These are phyloP conservation scores for Pterulicium gracile DNA, from an alignment of 1,284 basidiomycete genomes.

Conservation along the genomic window DNA sequence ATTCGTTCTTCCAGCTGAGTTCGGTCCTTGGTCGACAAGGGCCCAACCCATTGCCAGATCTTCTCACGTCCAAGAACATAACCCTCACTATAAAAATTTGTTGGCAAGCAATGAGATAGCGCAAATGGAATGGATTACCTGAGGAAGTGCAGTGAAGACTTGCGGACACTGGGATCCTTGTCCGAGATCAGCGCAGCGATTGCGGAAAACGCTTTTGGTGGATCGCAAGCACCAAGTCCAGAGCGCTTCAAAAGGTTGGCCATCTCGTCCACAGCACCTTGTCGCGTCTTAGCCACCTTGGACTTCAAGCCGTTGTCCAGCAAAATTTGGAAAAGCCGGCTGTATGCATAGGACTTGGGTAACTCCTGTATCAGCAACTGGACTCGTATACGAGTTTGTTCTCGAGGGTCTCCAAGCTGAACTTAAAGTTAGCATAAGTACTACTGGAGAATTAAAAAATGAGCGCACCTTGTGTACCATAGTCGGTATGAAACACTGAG, in stretches of 20 bases:
- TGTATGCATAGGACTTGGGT: conserved; percentile 80
- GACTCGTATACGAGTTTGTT: conserved; percentile 61
- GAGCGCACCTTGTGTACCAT: conserved; percentile 76
- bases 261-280: conserved; percentile 79
- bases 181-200: conserved; percentile 81
- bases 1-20: conserved; percentile 87
- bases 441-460: conserved; percentile 1
- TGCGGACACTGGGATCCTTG: conserved; percentile 79
- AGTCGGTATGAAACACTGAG: conserved; percentile 82
- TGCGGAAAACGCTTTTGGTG: conserved; percentile 67
- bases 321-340: conserved; percentile 79
- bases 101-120: conserved; percentile 8
- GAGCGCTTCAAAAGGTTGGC: conserved; percentile 71
- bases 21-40: conserved; percentile 76
- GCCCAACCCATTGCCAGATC: conserved; percentile 73
- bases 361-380: conserved; percentile 64
- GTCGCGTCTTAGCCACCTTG: conserved; percentile 85
- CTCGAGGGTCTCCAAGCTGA: conserved; percentile 74
- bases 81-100: conserved; percentile 45
- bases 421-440: conserved; percentile 8
- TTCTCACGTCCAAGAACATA: conserved; percentile 81
- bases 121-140: conserved; percentile 32
- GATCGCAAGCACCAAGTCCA: conserved; percentile 74
- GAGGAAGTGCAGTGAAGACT: conserved; percentile 68
- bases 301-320: conserved; percentile 81